Evolutionary conservation across 495 filamentous ascomycete genomes (phyloP).

Genomic region (Aspergillus cristatus): DNA sequence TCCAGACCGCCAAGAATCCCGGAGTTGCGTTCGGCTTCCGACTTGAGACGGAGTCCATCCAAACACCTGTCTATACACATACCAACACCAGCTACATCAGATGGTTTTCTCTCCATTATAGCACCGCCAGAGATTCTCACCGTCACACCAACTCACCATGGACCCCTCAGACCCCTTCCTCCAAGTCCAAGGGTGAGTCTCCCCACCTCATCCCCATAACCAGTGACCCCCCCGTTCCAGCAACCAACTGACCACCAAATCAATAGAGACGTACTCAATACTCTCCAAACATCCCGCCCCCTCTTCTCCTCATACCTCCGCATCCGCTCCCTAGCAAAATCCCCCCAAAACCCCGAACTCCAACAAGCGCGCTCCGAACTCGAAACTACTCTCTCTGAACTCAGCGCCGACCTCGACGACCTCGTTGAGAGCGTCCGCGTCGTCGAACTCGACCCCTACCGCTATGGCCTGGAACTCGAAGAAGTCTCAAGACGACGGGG

Average conservation of each 20-base stretch:
- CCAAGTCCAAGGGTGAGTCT: conserved; percentile 73
- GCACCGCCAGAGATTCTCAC: no score
- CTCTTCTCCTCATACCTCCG: conserved; percentile 93
- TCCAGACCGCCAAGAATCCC: no score
- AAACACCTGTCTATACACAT: no score
- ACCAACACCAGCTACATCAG: no score
- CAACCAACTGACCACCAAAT: conserved; percentile 2
- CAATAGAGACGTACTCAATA: conserved; percentile 71
- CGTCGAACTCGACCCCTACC: conserved; percentile 81
- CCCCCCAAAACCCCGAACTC: conserved; percentile 70
- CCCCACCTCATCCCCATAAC: conserved; percentile 3
- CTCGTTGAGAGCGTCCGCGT: conserved; percentile 80
- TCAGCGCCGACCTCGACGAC: conserved; percentile 80
- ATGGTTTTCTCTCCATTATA: no score
- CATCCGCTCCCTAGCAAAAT: conserved; percentile 76
- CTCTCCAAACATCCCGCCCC: conserved; percentile 67
- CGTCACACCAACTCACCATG: conserved; percentile 35
- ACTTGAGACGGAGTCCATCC: no score
- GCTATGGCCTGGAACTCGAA: conserved; percentile 74
- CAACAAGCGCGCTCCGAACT: conserved; percentile 76
- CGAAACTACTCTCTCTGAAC: conserved; percentile 61
- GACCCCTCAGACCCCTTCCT: conserved; percentile 82
- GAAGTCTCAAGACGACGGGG: conserved; percentile 75
- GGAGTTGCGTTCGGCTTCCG: no score
- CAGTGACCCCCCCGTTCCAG: neutral